phyloP scores from a whole-genome alignment of 345 rosid species.

The Noccaea caerulescens region DNA sequence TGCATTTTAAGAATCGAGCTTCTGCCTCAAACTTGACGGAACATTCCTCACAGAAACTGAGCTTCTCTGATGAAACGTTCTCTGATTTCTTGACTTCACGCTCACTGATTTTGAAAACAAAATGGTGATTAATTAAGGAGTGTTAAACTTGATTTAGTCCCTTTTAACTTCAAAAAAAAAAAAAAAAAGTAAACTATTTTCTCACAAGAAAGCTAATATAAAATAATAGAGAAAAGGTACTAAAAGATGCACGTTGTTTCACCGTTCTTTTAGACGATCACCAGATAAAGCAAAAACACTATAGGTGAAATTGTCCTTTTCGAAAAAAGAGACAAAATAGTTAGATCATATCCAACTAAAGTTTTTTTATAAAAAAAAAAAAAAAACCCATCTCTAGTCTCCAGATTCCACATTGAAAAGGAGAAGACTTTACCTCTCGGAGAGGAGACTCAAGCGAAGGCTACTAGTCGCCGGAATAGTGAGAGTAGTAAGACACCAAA shows the following conservation, averaged over 20 bases:
- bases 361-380: background rate
- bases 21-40: conserved; percentile 55
- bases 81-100: conserved; percentile 50
- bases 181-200: background rate
- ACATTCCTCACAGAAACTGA: conserved; percentile 58
- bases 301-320: conserved; percentile 42
- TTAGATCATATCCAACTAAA: conserved; percentile 38
- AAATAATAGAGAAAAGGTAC: conserved; percentile 18
- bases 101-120: conserved; percentile 28
- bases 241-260: conserved; percentile 42
- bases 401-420: conserved; percentile 20
- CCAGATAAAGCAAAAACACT: conserved; percentile 47
- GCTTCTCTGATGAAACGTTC: conserved; percentile 44
- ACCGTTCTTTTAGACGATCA: conserved; percentile 43
- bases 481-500: conserved; percentile 73
- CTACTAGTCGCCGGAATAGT: conserved; percentile 68
- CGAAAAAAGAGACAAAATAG: conserved; percentile 40
- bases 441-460: conserved; percentile 72
- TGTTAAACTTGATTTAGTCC: background rate
- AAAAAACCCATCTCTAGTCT: background rate
- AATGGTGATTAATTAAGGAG: background rate
- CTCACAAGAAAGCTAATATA: conserved; percentile 15
- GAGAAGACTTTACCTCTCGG: conserved; percentile 64
- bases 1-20: conserved; percentile 46
- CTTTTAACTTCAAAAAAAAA: background rate